Evolutionary conservation across 2,329 filamentous ascomycete genomes (phyloP).

Genomic region (Venturia oleaginea): DNA sequence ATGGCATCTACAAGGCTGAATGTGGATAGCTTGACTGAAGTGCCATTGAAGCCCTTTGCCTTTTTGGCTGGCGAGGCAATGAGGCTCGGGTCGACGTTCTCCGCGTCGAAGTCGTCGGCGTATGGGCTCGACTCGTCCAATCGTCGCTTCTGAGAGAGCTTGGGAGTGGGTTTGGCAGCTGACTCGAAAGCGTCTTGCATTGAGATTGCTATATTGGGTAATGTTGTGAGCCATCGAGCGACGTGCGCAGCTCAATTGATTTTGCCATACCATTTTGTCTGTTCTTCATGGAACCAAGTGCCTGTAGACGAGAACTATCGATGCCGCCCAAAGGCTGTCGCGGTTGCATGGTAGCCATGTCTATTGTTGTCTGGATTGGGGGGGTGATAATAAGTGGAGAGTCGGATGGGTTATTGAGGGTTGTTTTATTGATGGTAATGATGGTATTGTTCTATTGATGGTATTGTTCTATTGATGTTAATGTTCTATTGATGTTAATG

Average conservation of each 20-base stretch:
- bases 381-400: neutral
- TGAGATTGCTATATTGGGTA: constrained; percentile 16
- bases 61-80: constrained; percentile 46
- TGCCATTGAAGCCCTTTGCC: constrained; percentile 35
- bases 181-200: constrained; percentile 7
- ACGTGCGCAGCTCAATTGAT: constrained; percentile 3
- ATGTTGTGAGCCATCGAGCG: constrained; percentile 14
- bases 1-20: constrained; percentile 27
- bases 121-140: constrained; percentile 28
- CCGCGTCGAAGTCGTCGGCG: constrained; percentile 41
- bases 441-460: neutral
- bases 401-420: neutral
- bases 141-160: constrained; percentile 37
- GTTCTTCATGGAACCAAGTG: constrained; percentile 67
- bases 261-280: constrained; percentile 51
- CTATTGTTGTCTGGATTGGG: neutral
- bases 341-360: constrained; percentile 31
- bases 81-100: constrained; percentile 49
- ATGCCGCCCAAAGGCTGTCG: constrained; percentile 71
- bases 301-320: constrained; percentile 59
- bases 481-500: neutral
- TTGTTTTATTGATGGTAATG: neutral
- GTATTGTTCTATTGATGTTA: neutral
- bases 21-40: constrained; percentile 30
- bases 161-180: neutral